These are phyloP conservation scores for Botrytis aclada DNA, from an alignment of 2,329 filamentous ascomycete species.

Conservation along the genomic window DNA sequence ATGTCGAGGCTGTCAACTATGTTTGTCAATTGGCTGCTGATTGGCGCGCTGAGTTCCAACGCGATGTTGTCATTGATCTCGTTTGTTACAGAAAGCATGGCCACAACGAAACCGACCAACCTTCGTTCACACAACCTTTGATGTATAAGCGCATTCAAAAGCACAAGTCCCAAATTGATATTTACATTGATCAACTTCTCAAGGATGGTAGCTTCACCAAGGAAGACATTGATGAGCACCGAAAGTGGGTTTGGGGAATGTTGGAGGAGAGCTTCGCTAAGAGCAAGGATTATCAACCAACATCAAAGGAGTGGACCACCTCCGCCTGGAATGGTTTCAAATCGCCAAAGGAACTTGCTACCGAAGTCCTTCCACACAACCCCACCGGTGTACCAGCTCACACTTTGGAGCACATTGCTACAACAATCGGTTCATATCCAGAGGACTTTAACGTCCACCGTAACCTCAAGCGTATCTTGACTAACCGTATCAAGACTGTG, in stretches of 20 bases:
- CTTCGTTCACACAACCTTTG: slow-evolving; percentile 97
- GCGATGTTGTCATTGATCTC: slow-evolving; percentile 95
- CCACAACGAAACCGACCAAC: slow-evolving; percentile 99
- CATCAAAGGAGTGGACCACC: slow-evolving; percentile 96
- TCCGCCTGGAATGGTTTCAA: slow-evolving; percentile 99
- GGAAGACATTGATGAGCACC: slow-evolving; percentile 97
- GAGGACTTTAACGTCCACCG: slow-evolving; percentile 87
- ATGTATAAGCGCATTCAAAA: slow-evolving; percentile 98
- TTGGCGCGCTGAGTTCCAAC: slow-evolving; percentile 98
- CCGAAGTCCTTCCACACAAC: slow-evolving; percentile 87
- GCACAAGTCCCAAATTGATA: slow-evolving; percentile 81
- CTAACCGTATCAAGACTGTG: slow-evolving; percentile 86
- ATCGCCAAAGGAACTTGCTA: slow-evolving; percentile 94
- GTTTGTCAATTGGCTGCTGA: slow-evolving; percentile 96
- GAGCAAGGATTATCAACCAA: slow-evolving; percentile 96
- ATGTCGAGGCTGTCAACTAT: slow-evolving; percentile 97
- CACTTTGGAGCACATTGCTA: slow-evolving; percentile 76
- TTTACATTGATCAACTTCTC: slow-evolving; percentile 87
- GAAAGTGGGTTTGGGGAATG: slow-evolving; percentile 99
- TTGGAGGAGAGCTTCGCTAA: slow-evolving; percentile 95
- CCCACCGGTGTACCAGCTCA: slow-evolving; percentile 75
- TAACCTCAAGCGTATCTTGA: slow-evolving; percentile 95
- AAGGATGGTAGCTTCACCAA: slow-evolving; percentile 94
- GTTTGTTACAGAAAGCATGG: slow-evolving; percentile 99
- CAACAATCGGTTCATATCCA: slow-evolving; percentile 73